phyloP scores from a whole-genome alignment of 1,139 yeast genomes.

The Geotrichum carabidarum region DNA sequence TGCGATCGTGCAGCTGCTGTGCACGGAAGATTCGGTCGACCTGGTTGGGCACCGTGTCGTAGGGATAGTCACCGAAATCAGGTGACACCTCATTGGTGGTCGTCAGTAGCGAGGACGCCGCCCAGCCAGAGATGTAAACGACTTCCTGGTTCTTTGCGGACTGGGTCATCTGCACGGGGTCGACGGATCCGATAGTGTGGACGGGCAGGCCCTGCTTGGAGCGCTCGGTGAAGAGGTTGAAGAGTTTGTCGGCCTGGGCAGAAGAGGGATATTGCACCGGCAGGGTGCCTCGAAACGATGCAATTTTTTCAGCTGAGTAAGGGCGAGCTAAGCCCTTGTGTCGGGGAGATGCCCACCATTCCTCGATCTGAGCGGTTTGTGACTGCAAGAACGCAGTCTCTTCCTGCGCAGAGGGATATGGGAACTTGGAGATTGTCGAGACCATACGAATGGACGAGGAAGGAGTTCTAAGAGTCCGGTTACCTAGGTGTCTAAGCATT shows the following conservation, averaged over 20 bases:
- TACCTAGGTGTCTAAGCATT: not conserved
- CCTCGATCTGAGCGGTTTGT: constrained; percentile 39
- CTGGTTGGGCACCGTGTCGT: constrained; percentile 62
- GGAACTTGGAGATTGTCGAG: constrained; percentile 37
- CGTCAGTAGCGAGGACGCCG: constrained; percentile 50
- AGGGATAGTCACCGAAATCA: constrained; percentile 60
- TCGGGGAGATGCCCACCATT: constrained; percentile 52
- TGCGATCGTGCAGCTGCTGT: constrained; percentile 54
- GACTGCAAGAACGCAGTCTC: constrained; percentile 34
- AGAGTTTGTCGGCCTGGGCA: constrained; percentile 51
- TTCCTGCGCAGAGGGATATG: constrained; percentile 37
- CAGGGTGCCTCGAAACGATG: constrained; percentile 49
- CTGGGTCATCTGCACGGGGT: constrained; percentile 59
- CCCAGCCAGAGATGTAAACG: constrained; percentile 62
- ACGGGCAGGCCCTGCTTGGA: constrained; percentile 45
- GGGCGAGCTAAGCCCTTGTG: constrained; percentile 49
- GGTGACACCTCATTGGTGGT: constrained; percentile 58
- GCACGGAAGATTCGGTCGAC: constrained; percentile 57
- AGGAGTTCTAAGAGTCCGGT: not conserved
- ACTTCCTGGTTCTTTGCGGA: constrained; percentile 50
- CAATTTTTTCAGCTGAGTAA: constrained; percentile 51
- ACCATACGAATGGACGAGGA: not conserved
- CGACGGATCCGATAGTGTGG: constrained; percentile 57
- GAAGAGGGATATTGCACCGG: constrained; percentile 49
- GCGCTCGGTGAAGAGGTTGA: constrained; percentile 42